Evolutionary conservation across 1,284 basidiomycete species (phyloP).

Genomic region (Ceratobasidium papillatum): DNA sequence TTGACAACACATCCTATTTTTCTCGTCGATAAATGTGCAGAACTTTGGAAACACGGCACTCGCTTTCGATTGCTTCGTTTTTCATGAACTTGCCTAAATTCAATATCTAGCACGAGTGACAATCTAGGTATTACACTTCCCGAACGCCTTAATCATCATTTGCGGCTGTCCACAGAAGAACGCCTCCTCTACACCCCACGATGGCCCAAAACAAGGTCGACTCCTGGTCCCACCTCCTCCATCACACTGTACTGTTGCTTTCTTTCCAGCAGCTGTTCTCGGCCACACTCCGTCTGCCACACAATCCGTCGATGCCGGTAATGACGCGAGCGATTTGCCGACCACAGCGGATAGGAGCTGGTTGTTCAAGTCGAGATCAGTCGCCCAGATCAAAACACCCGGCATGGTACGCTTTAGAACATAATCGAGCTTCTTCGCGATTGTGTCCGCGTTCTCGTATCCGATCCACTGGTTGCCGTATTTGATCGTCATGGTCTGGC

Average conservation of each 20-base stretch:
- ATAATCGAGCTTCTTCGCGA: conserved; percentile 27
- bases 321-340: conserved; percentile 10
- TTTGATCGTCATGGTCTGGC: conserved; percentile 28
- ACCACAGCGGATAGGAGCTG: conserved; percentile 16
- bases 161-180: conserved; percentile 14
- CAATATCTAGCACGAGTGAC: no score
- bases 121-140: no score
- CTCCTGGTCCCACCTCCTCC: conserved; percentile 5
- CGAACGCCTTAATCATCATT: conserved; percentile 21
- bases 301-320: conserved; percentile 11
- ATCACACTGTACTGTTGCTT: conserved; percentile 7
- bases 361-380: conserved; percentile 27
- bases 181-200: conserved; percentile 3
- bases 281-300: conserved; percentile 28
- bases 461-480: conserved; percentile 36
- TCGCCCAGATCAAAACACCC: conserved; percentile 30
- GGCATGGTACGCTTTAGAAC: conserved; percentile 32
- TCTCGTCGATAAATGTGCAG: no score
- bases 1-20: no score
- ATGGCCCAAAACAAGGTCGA: conserved; percentile 1
- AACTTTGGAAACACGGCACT: no score
- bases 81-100: no score
- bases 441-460: conserved; percentile 25
- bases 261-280: conserved; percentile 18
- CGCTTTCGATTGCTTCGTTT: no score